These are phyloP conservation scores for Cutaneotrichosporon sp. DNA, from an alignment of 1,284 basidiomycete genomes.

Conservation along the genomic window DNA sequence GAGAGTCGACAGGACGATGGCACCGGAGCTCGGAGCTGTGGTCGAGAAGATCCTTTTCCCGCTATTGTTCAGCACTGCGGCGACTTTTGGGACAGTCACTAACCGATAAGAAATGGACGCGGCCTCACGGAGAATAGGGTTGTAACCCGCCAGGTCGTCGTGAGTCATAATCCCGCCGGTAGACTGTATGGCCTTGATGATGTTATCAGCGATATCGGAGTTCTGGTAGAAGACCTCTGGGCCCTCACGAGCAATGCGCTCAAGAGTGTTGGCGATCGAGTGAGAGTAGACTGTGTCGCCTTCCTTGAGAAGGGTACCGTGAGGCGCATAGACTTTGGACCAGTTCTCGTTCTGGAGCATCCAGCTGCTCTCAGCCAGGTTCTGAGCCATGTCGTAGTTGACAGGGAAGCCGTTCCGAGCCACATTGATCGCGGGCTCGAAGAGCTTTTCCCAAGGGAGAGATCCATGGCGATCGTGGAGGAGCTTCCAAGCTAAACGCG, in stretches of 20 bases:
- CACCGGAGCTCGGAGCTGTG: conserved; percentile 38
- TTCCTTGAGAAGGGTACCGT: conserved; percentile 29
- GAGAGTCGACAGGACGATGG: conserved; percentile 35
- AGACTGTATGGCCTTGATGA: conserved; percentile 33
- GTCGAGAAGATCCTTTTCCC: conserved; percentile 37
- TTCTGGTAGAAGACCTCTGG: conserved; percentile 42
- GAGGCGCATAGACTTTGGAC: conserved; percentile 37
- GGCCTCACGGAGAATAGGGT: conserved; percentile 29
- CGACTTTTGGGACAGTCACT: conserved; percentile 1
- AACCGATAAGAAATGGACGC: conserved; percentile 33
- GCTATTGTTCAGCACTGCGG: conserved; percentile 14
- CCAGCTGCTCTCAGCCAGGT: conserved; percentile 28
- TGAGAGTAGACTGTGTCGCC: conserved; percentile 29
- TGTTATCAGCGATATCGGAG: conserved; percentile 38
- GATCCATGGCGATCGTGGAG: conserved; percentile 70
- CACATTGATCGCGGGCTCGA: conserved; percentile 69
- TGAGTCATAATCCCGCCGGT: conserved; percentile 43
- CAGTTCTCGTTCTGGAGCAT: conserved; percentile 43
- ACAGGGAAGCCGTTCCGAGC: conserved; percentile 70
- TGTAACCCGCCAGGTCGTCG: conserved; percentile 38
- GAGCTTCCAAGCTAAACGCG: conserved; percentile 59
- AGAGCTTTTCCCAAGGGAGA: conserved; percentile 69
- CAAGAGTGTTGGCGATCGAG: conserved; percentile 32
- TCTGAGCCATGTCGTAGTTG: conserved; percentile 38
- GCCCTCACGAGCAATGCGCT: conserved; percentile 34